Percentiles rank a stretch among this genome's conserved stretches.
Conservation (phyloP, 495 filamentous ascomycete species). For the Jackrogersella multiformis region DNA sequence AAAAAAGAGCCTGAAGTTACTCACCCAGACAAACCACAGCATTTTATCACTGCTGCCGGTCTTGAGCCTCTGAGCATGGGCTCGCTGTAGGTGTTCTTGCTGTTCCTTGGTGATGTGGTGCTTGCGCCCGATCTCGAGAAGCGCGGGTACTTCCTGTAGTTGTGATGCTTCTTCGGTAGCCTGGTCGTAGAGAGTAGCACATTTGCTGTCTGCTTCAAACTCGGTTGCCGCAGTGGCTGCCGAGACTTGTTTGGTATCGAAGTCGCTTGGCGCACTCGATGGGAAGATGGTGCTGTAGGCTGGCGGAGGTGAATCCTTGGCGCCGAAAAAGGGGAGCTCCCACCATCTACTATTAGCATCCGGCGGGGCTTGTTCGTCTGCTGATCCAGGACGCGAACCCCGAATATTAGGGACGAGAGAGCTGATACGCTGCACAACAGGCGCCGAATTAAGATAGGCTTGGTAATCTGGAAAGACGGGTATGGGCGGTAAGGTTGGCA, state of each 20-base stretch:
- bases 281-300: conserved; percentile 87
- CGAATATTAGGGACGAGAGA: conserved; percentile 72
- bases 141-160: conserved; percentile 49
- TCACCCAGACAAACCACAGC: conserved; percentile 87
- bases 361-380: conserved; percentile 49
- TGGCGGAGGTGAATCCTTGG: conserved; percentile 65
- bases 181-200: conserved; percentile 65
- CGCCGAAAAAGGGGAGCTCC: conserved; percentile 64
- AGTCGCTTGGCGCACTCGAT: conserved; percentile 41
- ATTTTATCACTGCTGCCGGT: conserved; percentile 77
- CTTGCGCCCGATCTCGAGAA: conserved; percentile 62
- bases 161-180: conserved; percentile 30
- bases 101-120: conserved; percentile 72
- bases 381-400: conserved; percentile 52
- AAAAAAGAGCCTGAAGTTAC: conserved; percentile 16
- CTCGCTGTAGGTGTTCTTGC: conserved; percentile 74
- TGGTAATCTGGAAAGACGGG: conserved; percentile 77
- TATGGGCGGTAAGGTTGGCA: conserved; percentile 65
- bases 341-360: conserved; percentile 72
- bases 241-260: conserved; percentile 69
- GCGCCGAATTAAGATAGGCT: conserved; percentile 59
- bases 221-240: conserved; percentile 71
- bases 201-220: conserved; percentile 72
- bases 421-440: conserved; percentile 76
- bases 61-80: conserved; percentile 80